Percentiles rank a stretch among this genome's conserved stretches.
Conservation (phyloP, 805 yeast species). For the Wickerhamomyces kurtzmanii region DNA sequence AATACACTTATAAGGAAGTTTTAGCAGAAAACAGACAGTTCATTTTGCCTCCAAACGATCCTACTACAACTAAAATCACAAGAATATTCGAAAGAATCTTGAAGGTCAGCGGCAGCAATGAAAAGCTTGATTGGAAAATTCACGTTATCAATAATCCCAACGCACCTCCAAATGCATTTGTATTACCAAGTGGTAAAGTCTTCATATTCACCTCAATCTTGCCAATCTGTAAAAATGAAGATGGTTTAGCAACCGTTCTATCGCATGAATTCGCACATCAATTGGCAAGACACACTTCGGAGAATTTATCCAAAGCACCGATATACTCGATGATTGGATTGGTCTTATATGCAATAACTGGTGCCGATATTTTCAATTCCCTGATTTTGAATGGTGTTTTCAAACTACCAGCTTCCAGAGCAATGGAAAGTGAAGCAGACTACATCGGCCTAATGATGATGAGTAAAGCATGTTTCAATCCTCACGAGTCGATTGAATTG, state of each 20-base stretch:
- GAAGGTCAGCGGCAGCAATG: constrained; percentile 36
- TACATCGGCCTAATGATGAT: constrained; percentile 86
- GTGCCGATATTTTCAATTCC: constrained; percentile 42
- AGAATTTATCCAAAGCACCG: constrained; percentile 72
- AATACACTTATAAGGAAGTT: constrained; percentile 51
- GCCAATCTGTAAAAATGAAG: constrained; percentile 71
- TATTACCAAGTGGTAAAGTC: constrained; percentile 92
- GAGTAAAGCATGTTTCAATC: constrained; percentile 84
- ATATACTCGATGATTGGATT: constrained; percentile 46
- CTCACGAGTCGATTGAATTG: constrained; percentile 59
- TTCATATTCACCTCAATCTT: constrained; percentile 78
- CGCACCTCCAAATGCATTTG: constrained; percentile 93
- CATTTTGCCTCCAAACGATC: constrained; percentile 56
- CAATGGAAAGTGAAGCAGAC: constrained; percentile 95
- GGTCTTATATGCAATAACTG: constrained; percentile 49
- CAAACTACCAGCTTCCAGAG: constrained; percentile 79
- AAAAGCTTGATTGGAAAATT: constrained; percentile 56
- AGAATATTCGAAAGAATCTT: constrained; percentile 57
- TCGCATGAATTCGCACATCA: constrained; percentile 94
- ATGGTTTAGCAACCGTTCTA: constrained; percentile 91
- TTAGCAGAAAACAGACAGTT: constrained; percentile 39
- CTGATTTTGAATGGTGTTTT: constrained; percentile 45
- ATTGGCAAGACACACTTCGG: constrained; percentile 85
- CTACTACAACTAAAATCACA: constrained; percentile 45
- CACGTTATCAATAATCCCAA: constrained; percentile 65